These are phyloP conservation scores for Tubosaeta sp. DNA, from an alignment of 768 basidiomycete species.

Conservation along the genomic window DNA sequence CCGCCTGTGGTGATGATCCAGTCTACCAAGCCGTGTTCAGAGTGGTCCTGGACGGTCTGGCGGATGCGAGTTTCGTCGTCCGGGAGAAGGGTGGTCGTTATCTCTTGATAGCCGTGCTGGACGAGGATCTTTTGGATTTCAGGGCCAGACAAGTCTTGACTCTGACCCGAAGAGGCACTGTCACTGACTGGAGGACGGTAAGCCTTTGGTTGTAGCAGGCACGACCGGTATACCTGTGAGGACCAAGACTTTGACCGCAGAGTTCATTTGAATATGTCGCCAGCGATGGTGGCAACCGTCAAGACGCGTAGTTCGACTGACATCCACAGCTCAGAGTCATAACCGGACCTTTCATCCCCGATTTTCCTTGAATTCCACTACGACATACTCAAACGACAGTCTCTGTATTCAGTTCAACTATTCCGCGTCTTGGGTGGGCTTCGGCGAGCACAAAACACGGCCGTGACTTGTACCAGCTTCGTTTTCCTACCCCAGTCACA, in stretches of 20 bases:
- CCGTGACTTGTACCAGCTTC: no score
- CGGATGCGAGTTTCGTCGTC: conserved; percentile 60
- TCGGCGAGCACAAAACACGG: no score
- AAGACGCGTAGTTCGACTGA: no score
- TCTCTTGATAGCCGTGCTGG: conserved; percentile 35
- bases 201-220: conserved; percentile 1
- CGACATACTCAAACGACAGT: no score
- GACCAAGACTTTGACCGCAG: conserved; percentile 21
- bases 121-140: conserved; percentile 50
- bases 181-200: conserved; percentile 52
- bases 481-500: neutral
- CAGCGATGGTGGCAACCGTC: no score
- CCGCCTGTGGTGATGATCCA: conserved; percentile 84
- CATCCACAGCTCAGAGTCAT: no score
- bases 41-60: conserved; percentile 43
- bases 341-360: no score
- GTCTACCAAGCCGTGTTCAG: conserved; percentile 46
- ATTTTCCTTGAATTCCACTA: no score
- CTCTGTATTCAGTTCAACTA: no score
- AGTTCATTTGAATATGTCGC: conserved; percentile 19
- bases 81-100: conserved; percentile 48
- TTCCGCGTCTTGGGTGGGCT: no score
- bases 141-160: conserved; percentile 65
- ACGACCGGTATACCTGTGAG: conserved; percentile 26
- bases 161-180: conserved; percentile 47